Percentiles rank a stretch among this genome's conserved stretches.
These are phyloP conservation scores for Eutypa lata DNA, from an alignment of 2,329 filamentous ascomycete genomes.

Conservation along the genomic window DNA sequence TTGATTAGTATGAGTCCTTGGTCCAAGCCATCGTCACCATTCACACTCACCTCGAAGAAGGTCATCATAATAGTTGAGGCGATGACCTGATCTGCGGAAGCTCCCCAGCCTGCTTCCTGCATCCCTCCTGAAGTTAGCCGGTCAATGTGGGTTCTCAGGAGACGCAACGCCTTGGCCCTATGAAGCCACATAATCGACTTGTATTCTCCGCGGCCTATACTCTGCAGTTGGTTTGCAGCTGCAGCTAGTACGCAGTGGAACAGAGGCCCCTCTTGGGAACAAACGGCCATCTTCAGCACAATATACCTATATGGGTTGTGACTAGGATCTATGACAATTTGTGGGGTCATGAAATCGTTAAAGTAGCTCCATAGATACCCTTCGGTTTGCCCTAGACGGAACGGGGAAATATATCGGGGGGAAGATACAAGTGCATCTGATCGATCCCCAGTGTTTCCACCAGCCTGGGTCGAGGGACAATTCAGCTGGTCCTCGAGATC, in stretches of 20 bases:
- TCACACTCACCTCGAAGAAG: conserved; percentile 19
- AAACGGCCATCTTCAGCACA: conserved; percentile 20
- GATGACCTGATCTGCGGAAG: conserved; percentile 15
- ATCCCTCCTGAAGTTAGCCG: conserved; percentile 4
- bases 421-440: background rate
- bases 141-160: conserved; percentile 8
- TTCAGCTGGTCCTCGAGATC: background rate
- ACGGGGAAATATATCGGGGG: conserved; percentile 8
- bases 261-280: conserved; percentile 18
- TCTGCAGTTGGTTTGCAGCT: conserved; percentile 25
- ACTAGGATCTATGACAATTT: conserved; percentile 20
- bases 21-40: background rate
- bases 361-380: conserved; percentile 25
- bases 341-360: conserved; percentile 18
- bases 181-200: conserved; percentile 14
- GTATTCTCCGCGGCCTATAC: conserved; percentile 17
- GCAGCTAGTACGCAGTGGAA: conserved; percentile 26
- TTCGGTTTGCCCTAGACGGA: conserved; percentile 14
- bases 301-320: conserved; percentile 25
- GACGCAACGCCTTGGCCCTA: conserved; percentile 17
- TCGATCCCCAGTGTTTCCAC: background rate
- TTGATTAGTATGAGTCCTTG: no score
- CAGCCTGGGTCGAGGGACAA: background rate
- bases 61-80: conserved; percentile 21
- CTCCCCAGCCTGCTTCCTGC: background rate